Conservation (phyloP, 495 filamentous ascomycete species). For the Terfezia claveryi region DNA sequence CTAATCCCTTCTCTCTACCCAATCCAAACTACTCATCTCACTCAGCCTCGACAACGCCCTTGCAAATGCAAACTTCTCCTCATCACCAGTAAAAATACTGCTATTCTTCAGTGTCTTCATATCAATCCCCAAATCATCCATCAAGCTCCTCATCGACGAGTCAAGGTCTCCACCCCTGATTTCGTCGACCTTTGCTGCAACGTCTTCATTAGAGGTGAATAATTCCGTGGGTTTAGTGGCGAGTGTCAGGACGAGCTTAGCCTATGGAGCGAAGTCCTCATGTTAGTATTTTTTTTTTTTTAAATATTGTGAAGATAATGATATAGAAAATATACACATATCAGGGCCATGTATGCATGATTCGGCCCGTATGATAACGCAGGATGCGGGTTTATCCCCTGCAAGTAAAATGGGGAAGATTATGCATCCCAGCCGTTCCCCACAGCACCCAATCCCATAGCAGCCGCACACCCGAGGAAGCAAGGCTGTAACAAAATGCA, state of each 20-base stretch:
- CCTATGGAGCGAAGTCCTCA: slow-evolving; percentile 28
- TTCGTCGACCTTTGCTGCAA: slow-evolving; percentile 28
- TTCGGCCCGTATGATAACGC: no score
- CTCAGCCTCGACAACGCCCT: slow-evolving; percentile 60
- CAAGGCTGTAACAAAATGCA: not conserved
- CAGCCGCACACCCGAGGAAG: not conserved
- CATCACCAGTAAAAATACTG: slow-evolving; percentile 78
- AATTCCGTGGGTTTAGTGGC: slow-evolving; percentile 64
- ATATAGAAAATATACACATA: not conserved
- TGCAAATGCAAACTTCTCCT: slow-evolving; percentile 92
- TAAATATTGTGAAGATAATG: not conserved
- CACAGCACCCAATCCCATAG: no score
- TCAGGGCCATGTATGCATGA: no score
- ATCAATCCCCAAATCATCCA: slow-evolving; percentile 82
- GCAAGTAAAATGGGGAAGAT: no score
- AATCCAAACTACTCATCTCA: slow-evolving; percentile 87
- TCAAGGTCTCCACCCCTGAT: slow-evolving; percentile 38
- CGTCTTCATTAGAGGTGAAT: slow-evolving; percentile 66
- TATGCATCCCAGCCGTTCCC: no score
- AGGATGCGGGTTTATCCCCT: no score
- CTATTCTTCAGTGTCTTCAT: slow-evolving; percentile 68
- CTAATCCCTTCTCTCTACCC: slow-evolving; percentile 42
- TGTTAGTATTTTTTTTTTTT: not conserved
- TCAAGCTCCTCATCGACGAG: slow-evolving; percentile 67
- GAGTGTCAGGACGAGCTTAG: slow-evolving; percentile 85